Percentiles rank a stretch among this genome's conserved stretches.
Conservation (phyloP, 192 early-diverging fungal genomes). For the Mortierella claussenii region DNA sequence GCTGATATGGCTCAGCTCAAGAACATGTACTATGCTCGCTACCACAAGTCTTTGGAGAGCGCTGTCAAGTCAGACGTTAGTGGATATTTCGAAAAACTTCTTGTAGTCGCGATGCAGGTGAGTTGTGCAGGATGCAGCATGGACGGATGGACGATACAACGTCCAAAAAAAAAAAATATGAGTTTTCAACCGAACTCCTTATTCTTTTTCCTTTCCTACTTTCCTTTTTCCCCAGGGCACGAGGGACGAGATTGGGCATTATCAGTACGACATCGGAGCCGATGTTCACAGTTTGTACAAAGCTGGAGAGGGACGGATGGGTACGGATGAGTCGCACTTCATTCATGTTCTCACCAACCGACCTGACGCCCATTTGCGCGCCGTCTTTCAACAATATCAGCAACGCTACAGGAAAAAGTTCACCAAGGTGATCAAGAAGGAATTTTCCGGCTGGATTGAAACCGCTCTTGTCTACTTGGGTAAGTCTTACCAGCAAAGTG, state of each 20-base stretch:
- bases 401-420: conserved; percentile 36
- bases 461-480: conserved; percentile 45
- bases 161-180: too few species aligned
- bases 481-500: too few species aligned
- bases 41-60: conserved; percentile 29
- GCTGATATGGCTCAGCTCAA: conserved; percentile 50
- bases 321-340: conserved; percentile 46
- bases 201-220: too few species aligned
- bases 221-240: conserved; percentile 15
- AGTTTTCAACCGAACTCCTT: too few species aligned
- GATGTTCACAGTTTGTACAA: conserved; percentile 46
- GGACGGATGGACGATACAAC: too few species aligned
- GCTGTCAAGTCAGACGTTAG: conserved; percentile 39
- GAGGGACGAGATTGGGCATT: conserved; percentile 36
- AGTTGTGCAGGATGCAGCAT: too few species aligned
- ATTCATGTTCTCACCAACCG: conserved; percentile 48
- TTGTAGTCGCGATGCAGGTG: conserved; percentile 41
- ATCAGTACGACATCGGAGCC: conserved; percentile 40
- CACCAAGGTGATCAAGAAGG: conserved; percentile 45
- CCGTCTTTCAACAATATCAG: conserved; percentile 42
- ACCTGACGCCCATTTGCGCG: conserved; percentile 38
- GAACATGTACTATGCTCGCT: conserved; percentile 29
- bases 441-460: conserved; percentile 51
- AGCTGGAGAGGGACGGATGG: conserved; percentile 41
- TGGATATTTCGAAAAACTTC: conserved; percentile 42